Conservation (phyloP, 169 alveolate species). For the Toxoplasma gondii region DNA sequence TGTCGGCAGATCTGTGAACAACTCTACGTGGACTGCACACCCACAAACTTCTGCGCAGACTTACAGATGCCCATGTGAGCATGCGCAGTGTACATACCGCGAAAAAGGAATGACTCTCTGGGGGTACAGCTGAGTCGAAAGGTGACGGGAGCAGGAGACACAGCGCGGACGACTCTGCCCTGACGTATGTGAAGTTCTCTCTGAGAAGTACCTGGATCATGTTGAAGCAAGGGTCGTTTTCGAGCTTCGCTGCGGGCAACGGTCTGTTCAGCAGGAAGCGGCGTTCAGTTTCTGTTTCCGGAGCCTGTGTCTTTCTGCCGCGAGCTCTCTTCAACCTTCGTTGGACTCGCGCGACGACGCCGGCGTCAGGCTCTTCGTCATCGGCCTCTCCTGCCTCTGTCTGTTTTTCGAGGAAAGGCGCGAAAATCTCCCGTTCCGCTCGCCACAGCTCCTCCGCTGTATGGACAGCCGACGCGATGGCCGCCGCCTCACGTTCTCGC, state of each 20-base stretch:
- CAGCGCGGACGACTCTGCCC: too few relatives aligned
- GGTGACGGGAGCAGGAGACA: too few relatives aligned
- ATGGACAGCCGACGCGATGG: neutral
- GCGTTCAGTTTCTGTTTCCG: neutral
- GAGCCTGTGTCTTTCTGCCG: neutral
- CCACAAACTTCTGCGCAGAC: too few relatives aligned
- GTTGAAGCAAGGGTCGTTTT: neutral
- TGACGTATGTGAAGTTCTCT: too few relatives aligned
- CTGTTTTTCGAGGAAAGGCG: neutral
- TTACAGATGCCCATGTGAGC: too few relatives aligned
- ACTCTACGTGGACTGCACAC: too few relatives aligned
- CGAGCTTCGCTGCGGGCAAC: neutral
- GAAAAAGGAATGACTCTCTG: too few relatives aligned
- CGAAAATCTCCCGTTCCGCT: neutral
- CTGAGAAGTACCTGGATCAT: neutral
- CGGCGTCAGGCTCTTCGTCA: neutral
- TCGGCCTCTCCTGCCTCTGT: neutral
- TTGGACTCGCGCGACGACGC: neutral
- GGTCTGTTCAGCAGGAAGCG: neutral
- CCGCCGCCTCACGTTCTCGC: neutral
- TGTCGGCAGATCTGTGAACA: too few relatives aligned
- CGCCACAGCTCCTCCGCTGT: neutral
- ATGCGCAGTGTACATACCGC: too few relatives aligned
- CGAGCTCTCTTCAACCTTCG: neutral
- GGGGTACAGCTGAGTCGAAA: too few relatives aligned